Evolutionary conservation across 441 rosid species (phyloP).

Genomic region (Sinapis alba): DNA sequence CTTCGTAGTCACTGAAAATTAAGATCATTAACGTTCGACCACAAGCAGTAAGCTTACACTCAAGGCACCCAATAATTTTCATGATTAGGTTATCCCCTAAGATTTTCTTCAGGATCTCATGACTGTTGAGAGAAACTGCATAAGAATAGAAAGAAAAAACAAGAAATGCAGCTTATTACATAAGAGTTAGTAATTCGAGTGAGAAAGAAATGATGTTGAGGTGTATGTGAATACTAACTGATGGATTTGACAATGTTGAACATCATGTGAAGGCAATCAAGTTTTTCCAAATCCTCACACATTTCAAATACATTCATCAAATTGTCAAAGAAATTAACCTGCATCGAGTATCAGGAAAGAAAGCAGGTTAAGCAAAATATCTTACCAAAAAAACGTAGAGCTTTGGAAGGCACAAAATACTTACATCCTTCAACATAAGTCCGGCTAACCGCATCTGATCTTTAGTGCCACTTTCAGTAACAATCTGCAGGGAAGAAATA

Average conservation of each 20-base stretch:
- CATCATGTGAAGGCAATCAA: slow-evolving; percentile 82
- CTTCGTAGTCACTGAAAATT: slow-evolving; percentile 7
- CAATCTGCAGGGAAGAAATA: slow-evolving; percentile 58
- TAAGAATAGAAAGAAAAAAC: slow-evolving; percentile 4
- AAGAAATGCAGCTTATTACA: slow-evolving; percentile 29
- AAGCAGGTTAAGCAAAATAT: slow-evolving; percentile 7
- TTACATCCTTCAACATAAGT: slow-evolving; percentile 81
- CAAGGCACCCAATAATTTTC: slow-evolving; percentile 88
- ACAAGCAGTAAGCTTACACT: slow-evolving; percentile 63
- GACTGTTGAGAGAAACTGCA: slow-evolving; percentile 83
- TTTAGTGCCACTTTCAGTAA: slow-evolving; percentile 73
- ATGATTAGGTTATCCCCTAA: slow-evolving; percentile 82
- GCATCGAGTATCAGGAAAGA: slow-evolving; percentile 41
- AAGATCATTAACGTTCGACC: background rate
- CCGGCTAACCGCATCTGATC: slow-evolving; percentile 77
- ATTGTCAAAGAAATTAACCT: slow-evolving; percentile 79
- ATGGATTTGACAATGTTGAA: slow-evolving; percentile 83
- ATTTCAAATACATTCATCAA: slow-evolving; percentile 74
- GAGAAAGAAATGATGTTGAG: slow-evolving; percentile 20
- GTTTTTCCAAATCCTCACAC: slow-evolving; percentile 71
- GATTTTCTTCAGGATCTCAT: slow-evolving; percentile 76
- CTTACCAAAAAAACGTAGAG: slow-evolving; percentile 7
- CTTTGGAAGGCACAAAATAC: slow-evolving; percentile 34
- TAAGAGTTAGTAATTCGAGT: background rate
- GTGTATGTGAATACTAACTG: slow-evolving; percentile 51